These are phyloP conservation scores for Metschnikowia arizonensis DNA, from an alignment of 805 yeast genomes.

Conservation along the genomic window DNA sequence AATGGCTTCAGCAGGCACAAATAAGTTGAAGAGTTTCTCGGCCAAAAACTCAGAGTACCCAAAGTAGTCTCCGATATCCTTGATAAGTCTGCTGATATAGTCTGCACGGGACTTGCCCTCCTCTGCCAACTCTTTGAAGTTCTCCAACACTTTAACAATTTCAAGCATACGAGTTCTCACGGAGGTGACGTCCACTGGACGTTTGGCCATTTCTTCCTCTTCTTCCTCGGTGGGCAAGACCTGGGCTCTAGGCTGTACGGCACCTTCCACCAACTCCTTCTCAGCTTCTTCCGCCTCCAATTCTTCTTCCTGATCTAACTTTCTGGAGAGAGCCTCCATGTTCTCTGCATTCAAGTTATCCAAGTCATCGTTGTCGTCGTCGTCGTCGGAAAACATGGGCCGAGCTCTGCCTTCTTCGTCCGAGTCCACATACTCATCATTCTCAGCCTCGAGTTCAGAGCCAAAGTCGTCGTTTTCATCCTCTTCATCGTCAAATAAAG, in stretches of 20 bases:
- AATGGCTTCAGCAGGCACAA: slow-evolving; percentile 93
- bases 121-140: slow-evolving; percentile 76
- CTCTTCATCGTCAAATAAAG: slow-evolving; percentile 62
- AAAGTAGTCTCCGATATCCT: slow-evolving; percentile 88
- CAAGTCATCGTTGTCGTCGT: slow-evolving; percentile 46
- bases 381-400: slow-evolving; percentile 80
- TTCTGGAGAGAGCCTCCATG: slow-evolving; percentile 73
- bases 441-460: slow-evolving; percentile 36
- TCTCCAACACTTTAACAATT: slow-evolving; percentile 88
- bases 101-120: slow-evolving; percentile 85
- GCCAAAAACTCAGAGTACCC: slow-evolving; percentile 92
- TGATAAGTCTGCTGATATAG: slow-evolving; percentile 69
- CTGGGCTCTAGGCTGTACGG: slow-evolving; percentile 67
- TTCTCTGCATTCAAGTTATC: slow-evolving; percentile 74
- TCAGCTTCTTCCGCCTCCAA: slow-evolving; percentile 46
- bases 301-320: slow-evolving; percentile 57
- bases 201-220: slow-evolving; percentile 48
- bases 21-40: slow-evolving; percentile 85
- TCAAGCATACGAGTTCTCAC: slow-evolving; percentile 93
- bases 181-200: slow-evolving; percentile 72
- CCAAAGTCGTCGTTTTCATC: slow-evolving; percentile 30
- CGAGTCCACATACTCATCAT: slow-evolving; percentile 41
- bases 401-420: slow-evolving; percentile 57
- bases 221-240: slow-evolving; percentile 70
- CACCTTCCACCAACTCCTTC: slow-evolving; percentile 49